Evolutionary conservation across 106 monocot genomes (phyloP), one percentile per base, ranked within the genome.

Genomic region (Cymbidium sinense): DNA sequence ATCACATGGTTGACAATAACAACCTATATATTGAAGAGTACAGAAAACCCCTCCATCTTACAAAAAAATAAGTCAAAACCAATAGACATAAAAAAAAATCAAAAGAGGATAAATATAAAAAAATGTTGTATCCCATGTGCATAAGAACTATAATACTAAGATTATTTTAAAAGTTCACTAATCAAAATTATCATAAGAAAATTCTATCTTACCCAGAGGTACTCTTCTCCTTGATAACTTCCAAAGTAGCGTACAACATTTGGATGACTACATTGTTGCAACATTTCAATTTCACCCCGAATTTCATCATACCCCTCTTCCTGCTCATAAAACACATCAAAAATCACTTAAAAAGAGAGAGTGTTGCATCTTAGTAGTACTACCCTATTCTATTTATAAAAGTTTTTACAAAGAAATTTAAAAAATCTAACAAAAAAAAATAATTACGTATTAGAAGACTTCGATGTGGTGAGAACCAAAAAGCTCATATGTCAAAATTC

Each of bases 261-360:
- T 33, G 98, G 98, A 87, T 99, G 98, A 67, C 94, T 99, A 64
- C 98, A 99, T 69, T 99, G 98, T 77, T 99, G 98, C 80, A 99
- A 55, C 95, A 99, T 99, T 74, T 99, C 98, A 78, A 99, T 99
- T 91, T 99, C 98, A 81, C 98, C 92, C 71, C 90, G 85, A 50
- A 99, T 95, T 65, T 99, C 98, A 77, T 99, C 98, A 92, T 95
- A 99, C 70, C 98, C 98, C 76, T 99, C 98, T 58, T 99, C 98
- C 98, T 99, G 76, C 73, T 77, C 44, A 84, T 23, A 76, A 76
- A 15, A 65, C 31, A 79, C 28, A 64, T 72, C 70, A 77, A 55
- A 74, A 4, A 78, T 9, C 58, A 28, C 35, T 35, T 13, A 47
- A 43, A 44, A 5, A 0, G 71, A 71, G 36, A 37, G 36, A 28